A percentile compares a stretch with the other conserved stretches of the same genome.
Conservation (phyloP, 768 basidiomycete genomes). For the Leccinum aurantiacum region DNA sequence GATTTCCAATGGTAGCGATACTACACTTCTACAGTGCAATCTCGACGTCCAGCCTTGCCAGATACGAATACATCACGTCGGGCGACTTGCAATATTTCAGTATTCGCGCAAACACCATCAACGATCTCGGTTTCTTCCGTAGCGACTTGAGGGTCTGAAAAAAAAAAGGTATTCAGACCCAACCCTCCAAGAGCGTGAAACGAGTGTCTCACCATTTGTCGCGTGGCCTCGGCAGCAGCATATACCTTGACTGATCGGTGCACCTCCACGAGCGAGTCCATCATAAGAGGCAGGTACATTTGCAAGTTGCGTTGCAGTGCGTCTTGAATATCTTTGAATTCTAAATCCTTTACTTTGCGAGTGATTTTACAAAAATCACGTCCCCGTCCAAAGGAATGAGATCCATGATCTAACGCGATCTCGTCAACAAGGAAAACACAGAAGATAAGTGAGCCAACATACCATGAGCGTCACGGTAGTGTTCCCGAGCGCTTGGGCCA, state of each 20-base stretch:
- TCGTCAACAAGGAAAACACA: too few relatives aligned
- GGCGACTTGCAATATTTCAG: constrained; percentile 87
- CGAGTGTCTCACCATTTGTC: constrained; percentile 61
- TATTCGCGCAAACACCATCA: constrained; percentile 88
- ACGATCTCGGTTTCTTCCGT: constrained; percentile 76
- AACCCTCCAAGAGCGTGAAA: constrained; percentile 10
- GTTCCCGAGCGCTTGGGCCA: too few relatives aligned
- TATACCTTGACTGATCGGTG: constrained; percentile 77
- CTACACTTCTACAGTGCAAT: constrained; percentile 56
- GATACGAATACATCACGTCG: constrained; percentile 78
- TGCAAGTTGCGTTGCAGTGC: constrained; percentile 88
- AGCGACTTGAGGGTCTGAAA: constrained; percentile 58
- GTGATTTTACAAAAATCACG: too few relatives aligned
- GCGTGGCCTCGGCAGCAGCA: constrained; percentile 66
- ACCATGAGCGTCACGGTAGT: too few relatives aligned
- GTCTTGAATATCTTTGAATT: constrained; percentile 48
- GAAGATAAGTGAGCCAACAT: too few relatives aligned
- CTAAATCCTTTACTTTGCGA: too few relatives aligned
- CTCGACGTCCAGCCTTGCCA: constrained; percentile 83
- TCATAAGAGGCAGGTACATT: constrained; percentile 82
- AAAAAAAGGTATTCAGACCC: constrained; percentile 8
- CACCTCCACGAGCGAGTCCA: constrained; percentile 86
- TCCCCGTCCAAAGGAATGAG: too few relatives aligned
- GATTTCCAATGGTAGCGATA: not conserved
- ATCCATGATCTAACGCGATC: too few relatives aligned